Evolutionary conservation across 2,329 filamentous ascomycete genomes (phyloP).

Genomic region (Trichoderma sp.): DNA sequence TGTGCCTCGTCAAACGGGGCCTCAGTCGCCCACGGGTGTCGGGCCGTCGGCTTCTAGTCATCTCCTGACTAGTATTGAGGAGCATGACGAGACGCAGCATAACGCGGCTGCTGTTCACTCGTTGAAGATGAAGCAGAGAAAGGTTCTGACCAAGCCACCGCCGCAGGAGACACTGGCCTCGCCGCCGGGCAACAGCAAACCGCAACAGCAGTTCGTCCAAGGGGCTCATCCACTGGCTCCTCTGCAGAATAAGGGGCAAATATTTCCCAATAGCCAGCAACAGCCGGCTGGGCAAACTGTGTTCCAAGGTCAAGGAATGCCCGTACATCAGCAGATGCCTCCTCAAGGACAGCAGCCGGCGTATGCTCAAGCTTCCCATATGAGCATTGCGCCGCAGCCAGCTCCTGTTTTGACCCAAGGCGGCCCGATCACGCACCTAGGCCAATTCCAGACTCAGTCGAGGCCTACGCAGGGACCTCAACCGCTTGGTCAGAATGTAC

Average conservation of each 20-base stretch:
- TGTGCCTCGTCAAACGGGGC: not conserved
- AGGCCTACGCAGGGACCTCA: slow-evolving; percentile 13
- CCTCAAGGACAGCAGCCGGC: not conserved
- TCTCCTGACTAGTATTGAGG: slow-evolving; percentile 30
- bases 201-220: slow-evolving; percentile 4
- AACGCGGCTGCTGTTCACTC: not conserved
- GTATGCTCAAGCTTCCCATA: not conserved
- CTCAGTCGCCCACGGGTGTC: slow-evolving; percentile 7
- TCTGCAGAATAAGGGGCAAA: not conserved
- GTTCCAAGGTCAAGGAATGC: not conserved
- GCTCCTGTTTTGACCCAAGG: not conserved
- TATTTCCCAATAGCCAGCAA: not conserved
- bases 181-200: not conserved
- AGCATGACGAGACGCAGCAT: slow-evolving; percentile 30
- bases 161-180: slow-evolving; percentile 23
- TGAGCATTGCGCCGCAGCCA: not conserved
- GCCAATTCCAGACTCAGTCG: not conserved
- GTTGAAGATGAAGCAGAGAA: slow-evolving; percentile 8
- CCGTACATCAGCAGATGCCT: not conserved
- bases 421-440: not conserved
- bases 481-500: slow-evolving; percentile 8
- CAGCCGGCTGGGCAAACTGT: not conserved
- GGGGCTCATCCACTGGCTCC: not conserved
- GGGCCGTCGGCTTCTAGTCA: slow-evolving; percentile 18
- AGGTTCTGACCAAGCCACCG: slow-evolving; percentile 6